Percentiles rank a stretch among this genome's conserved stretches.
phyloP scores from a whole-genome alignment of 257 asterid genomes.

The Solanum paucissectum region DNA sequence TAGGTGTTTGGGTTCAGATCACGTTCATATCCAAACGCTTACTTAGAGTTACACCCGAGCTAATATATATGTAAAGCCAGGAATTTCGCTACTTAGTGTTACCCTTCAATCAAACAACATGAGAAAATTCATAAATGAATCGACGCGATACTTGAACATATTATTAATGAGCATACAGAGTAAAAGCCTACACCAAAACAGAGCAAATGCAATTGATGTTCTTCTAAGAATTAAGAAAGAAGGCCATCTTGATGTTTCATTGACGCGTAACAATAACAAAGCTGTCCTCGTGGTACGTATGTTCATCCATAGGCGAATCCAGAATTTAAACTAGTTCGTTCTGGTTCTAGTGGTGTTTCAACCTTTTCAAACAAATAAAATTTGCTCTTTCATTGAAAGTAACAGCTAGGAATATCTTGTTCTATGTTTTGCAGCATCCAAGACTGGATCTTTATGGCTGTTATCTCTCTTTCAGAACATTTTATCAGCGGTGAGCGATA shows the following conservation, averaged over 20 bases:
- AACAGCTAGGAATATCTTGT: neutral
- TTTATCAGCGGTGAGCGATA: slow-evolving; percentile 4
- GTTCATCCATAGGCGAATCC: neutral
- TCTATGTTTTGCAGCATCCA: neutral
- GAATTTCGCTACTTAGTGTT: neutral
- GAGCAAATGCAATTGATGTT: slow-evolving; percentile 9
- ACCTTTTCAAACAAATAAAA: neutral
- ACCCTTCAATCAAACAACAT: slow-evolving; percentile 14
- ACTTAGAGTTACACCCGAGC: neutral
- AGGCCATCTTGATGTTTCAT: neutral
- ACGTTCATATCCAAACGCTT: neutral
- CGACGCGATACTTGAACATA: slow-evolving; percentile 14
- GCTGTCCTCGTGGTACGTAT: slow-evolving; percentile 10
- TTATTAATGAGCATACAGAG: slow-evolving; percentile 9
- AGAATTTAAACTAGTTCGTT: neutral
- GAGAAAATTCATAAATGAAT: slow-evolving; percentile 3
- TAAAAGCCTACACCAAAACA: neutral
- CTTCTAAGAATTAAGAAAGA: slow-evolving; percentile 3
- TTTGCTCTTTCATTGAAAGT: neutral
- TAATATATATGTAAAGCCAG: neutral
- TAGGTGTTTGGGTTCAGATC: neutral
- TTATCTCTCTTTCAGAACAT: slow-evolving; percentile 8
- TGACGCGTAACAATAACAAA: neutral
- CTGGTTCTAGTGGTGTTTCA: neutral
- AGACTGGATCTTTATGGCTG: neutral